A percentile compares a stretch with the other conserved stretches of the same genome.
phyloP scores from a whole-genome alignment of 306 rosid genomes.

The Psophocarpus tetragonolobus region DNA sequence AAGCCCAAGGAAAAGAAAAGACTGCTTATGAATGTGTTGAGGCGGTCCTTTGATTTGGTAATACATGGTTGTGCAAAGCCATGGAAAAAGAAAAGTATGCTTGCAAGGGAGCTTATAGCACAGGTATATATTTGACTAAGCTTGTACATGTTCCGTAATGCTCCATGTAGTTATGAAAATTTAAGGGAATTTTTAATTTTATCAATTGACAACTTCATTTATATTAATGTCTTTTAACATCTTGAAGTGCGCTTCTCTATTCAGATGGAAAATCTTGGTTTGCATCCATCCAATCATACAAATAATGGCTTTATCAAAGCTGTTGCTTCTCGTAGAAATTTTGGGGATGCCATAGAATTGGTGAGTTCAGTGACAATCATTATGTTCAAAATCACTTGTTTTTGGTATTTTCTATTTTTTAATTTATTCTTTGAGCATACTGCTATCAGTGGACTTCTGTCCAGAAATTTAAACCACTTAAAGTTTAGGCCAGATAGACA shows the following conservation, averaged over 20 bases:
- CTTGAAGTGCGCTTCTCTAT: constrained; percentile 41
- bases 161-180: not conserved
- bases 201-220: constrained; percentile 25
- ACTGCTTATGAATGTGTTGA: too few relatives aligned
- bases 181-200: constrained; percentile 2
- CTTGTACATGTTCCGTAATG: constrained; percentile 30
- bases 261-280: constrained; percentile 80
- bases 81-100: constrained; percentile 46
- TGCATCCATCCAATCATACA: constrained; percentile 63
- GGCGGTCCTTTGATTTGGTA: too few relatives aligned
- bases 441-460: constrained; percentile 20
- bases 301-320: constrained; percentile 70
- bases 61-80: constrained; percentile 56
- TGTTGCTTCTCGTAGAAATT: constrained; percentile 51
- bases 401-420: not conserved
- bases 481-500: not conserved
- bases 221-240: constrained; percentile 40
- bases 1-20: too few relatives aligned
- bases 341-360: constrained; percentile 54
- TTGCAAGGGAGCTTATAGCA: constrained; percentile 59
- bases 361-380: constrained; percentile 49
- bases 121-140: constrained; percentile 53
- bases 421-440: not conserved
- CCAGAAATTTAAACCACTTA: not conserved
- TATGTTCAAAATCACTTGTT: constrained; percentile 7